Conservation (phyloP, 352 stramenopile species). For the Globisporangium paroecandrum region DNA sequence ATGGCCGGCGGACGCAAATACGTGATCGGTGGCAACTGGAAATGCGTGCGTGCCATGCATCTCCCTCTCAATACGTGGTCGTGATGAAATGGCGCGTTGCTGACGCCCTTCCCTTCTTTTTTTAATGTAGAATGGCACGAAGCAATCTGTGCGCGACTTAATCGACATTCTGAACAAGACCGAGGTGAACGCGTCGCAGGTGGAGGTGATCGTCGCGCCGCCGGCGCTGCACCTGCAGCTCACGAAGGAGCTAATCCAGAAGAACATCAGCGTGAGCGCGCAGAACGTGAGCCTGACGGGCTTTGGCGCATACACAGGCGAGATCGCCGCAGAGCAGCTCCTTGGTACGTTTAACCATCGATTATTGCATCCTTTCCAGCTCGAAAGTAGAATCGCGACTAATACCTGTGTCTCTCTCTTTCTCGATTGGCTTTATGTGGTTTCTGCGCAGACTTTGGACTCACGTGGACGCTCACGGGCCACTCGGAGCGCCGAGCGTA, state of each 20-base stretch:
- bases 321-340: conserved; percentile 89
- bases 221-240: conserved; percentile 65
- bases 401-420: too few species aligned
- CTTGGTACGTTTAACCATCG: conserved; percentile 25
- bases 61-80: not conserved
- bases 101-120: not conserved
- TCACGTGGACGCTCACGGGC: conserved; percentile 84
- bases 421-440: not conserved
- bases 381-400: not conserved
- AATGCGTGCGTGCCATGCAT: conserved; percentile 55
- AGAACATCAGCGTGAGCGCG: conserved; percentile 61
- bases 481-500: conserved; percentile 92
- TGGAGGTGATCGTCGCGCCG: conserved; percentile 80
- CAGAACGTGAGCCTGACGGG: conserved; percentile 85
- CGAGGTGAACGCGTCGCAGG: conserved; percentile 49
- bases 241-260: conserved; percentile 49
- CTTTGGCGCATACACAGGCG: conserved; percentile 91
- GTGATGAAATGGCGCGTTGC: not conserved
- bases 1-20: conserved; percentile 51
- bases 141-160: conserved; percentile 85
- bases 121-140: conserved; percentile 52
- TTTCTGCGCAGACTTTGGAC: conserved; percentile 45
- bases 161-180: conserved; percentile 82
- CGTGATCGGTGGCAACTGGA: conserved; percentile 95
- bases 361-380: not conserved